Percentiles rank a stretch among this genome's conserved stretches.
These are phyloP conservation scores for Elsinoe perseae DNA, from an alignment of 2,329 filamentous ascomycete genomes.

Conservation along the genomic window DNA sequence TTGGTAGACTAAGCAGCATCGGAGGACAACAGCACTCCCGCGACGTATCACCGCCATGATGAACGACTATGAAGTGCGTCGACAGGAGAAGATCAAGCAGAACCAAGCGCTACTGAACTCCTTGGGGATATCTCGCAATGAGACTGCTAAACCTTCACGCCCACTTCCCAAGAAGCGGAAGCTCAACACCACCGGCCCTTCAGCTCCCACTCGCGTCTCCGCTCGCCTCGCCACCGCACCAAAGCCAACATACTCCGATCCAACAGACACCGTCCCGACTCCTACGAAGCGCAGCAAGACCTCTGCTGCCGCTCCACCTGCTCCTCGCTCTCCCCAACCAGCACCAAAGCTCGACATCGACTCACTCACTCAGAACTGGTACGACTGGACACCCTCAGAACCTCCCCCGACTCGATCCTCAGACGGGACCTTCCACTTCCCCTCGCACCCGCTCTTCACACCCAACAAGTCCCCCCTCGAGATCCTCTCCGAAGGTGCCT, in stretches of 20 bases:
- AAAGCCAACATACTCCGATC: slow-evolving; percentile 34
- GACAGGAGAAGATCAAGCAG: slow-evolving; percentile 42
- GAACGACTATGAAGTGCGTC: slow-evolving; percentile 40
- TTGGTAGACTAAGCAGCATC: too few relatives aligned
- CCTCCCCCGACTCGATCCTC: slow-evolving; percentile 36
- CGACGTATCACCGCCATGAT: slow-evolving; percentile 22
- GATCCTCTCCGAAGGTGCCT: slow-evolving; percentile 46
- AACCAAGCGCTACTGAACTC: slow-evolving; percentile 43
- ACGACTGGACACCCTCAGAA: slow-evolving; percentile 39
- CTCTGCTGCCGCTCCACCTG: background rate
- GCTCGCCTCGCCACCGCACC: slow-evolving; percentile 40
- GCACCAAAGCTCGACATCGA: slow-evolving; percentile 34
- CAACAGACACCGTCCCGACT: background rate
- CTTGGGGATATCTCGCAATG: slow-evolving; percentile 37
- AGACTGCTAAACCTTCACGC: slow-evolving; percentile 19
- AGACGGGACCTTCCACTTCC: slow-evolving; percentile 41
- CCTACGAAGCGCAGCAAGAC: background rate
- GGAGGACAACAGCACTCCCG: slow-evolving; percentile 1
- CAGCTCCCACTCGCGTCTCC: slow-evolving; percentile 30
- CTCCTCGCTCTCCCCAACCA: background rate
- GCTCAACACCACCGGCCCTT: slow-evolving; percentile 20
- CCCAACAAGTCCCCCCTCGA: slow-evolving; percentile 49
- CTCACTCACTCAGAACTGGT: slow-evolving; percentile 29
- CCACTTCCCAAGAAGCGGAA: slow-evolving; percentile 37
- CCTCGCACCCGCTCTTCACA: slow-evolving; percentile 36